Evolutionary conservation across 768 basidiomycete genomes (phyloP), one percentile per base, ranked within the genome.

Genomic region (Termitomyces sp.): DNA sequence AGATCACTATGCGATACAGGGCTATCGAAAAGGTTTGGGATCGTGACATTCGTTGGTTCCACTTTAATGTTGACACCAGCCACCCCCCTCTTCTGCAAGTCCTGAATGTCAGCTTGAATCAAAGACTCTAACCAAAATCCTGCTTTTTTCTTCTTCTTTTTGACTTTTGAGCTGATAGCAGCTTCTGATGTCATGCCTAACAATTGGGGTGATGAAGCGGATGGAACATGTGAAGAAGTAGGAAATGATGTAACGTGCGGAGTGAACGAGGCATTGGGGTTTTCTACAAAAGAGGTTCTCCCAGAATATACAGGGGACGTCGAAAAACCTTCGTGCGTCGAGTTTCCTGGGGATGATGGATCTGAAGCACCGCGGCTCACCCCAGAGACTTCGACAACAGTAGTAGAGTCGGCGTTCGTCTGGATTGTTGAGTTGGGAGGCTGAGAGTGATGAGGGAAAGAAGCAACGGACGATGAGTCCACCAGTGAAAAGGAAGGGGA

Each of bases 41-140:
- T 42, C 4, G 47, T 34, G 31, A 43, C 29, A 41, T 63, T 57
- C 27, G 38, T 54, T 25, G 51, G 27, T 41, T 61, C 60, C 21
- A 34, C 35, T 23, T 63, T 60, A 5, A 58, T 37, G 14, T 21
- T 31, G 19, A 43, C 45, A 23, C 37, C 59, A 19, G 27, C 25
- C 37, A 38, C 25, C 37, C 50, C 50, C 25, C 59, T 52, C 44
- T 61, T 60, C 32, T 54, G 59, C 29, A 64, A 46, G 35, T 65
- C 62, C 38, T 65, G 48, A 5, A 65, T 29, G 42, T 65, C 63
- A 48, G 57, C 47, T 37, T 60, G 57, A 14, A 65, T 57, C 25
- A 62, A 49, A 7, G 53, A 52, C 14, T 62, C 53, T 14, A 65
- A 40, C 16, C 34, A 51, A 14, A 60, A 38, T 17, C 47, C 42